Conservation (phyloP, 768 basidiomycete species). For the Mycena latifolia region DNA sequence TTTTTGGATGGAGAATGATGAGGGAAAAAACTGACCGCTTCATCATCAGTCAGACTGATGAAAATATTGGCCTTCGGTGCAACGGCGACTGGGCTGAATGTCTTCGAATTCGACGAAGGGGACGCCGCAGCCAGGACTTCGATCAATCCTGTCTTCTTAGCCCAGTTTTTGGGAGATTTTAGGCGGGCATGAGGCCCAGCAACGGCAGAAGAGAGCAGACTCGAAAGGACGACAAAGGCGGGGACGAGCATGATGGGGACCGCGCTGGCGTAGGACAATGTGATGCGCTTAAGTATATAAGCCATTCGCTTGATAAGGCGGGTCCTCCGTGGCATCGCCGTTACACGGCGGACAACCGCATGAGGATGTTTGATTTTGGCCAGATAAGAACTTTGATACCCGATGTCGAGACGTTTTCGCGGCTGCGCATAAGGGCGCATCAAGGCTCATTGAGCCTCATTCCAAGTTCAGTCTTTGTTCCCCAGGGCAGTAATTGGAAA, state of each 20-base stretch:
- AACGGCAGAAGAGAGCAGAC: slow-evolving; percentile 17
- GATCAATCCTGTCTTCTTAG: slow-evolving; percentile 10
- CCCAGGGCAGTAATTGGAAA: no score
- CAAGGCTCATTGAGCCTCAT: no score
- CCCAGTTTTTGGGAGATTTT: slow-evolving; percentile 18
- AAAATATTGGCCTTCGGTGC: slow-evolving; percentile 35
- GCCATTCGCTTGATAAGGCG: no score
- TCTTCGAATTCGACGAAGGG: slow-evolving; percentile 2
- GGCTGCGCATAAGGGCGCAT: no score
- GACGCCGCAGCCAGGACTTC: slow-evolving; percentile 21
- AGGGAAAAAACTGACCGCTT: slow-evolving; percentile 27
- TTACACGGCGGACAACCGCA: no score
- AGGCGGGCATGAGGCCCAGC: slow-evolving; percentile 35
- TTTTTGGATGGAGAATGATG: slow-evolving; percentile 1
- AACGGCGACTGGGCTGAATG: slow-evolving; percentile 22
- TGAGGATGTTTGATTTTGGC: no score
- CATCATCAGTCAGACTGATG: slow-evolving; percentile 33
- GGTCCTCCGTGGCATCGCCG: no score
- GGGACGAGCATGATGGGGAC: slow-evolving; percentile 17
- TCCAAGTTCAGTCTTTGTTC: no score
- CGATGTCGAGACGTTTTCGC: no score
- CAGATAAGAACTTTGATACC: no score
- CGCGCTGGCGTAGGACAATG: not conserved
- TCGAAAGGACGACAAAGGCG: slow-evolving; percentile 7
- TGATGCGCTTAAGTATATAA: no score